A percentile compares a stretch with the other conserved stretches of the same genome.
phyloP scores from a whole-genome alignment of 1,139 yeast species.

The Hansenula lynferdii region DNA sequence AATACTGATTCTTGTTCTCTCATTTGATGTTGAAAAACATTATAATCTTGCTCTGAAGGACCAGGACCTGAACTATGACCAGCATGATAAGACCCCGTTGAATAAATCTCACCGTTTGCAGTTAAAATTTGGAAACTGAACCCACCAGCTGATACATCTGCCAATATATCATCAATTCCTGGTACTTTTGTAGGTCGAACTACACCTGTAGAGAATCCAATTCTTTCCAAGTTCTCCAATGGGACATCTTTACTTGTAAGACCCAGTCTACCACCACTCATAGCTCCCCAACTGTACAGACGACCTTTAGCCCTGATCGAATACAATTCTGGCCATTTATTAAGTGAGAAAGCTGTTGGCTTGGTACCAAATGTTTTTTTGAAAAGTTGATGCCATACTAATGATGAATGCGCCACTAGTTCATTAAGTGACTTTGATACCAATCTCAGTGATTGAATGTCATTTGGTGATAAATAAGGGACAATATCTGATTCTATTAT shows the following conservation, averaged over 20 bases:
- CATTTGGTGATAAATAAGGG: constrained; percentile 36
- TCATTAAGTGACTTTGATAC: constrained; percentile 31
- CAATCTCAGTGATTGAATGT: constrained; percentile 42
- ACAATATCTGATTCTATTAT: constrained; percentile 38
- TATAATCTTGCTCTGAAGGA: constrained; percentile 27
- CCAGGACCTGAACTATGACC: constrained; percentile 33
- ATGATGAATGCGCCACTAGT: constrained; percentile 31
- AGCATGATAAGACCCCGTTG: constrained; percentile 51
- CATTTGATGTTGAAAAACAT: constrained; percentile 22
- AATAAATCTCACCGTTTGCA: constrained; percentile 46
- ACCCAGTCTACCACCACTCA: constrained; percentile 55
- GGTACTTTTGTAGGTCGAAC: constrained; percentile 39
- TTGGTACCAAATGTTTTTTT: constrained; percentile 44
- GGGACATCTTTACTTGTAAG: constrained; percentile 30
- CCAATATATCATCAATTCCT: constrained; percentile 30
- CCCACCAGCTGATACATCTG: constrained; percentile 64
- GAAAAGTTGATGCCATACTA: constrained; percentile 43
- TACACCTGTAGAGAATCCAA: constrained; percentile 32
- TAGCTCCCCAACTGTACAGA: constrained; percentile 62
- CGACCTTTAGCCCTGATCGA: constrained; percentile 37
- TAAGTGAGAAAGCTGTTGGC: constrained; percentile 23
- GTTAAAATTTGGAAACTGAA: constrained; percentile 60
- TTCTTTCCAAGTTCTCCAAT: constrained; percentile 25
- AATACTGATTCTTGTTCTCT: constrained; percentile 9
- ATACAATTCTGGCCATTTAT: constrained; percentile 50